A percentile compares a stretch with the other conserved stretches of the same genome.
phyloP scores from a whole-genome alignment of 2,329 filamentous ascomycete species.

The Colletotrichum sidae region DNA sequence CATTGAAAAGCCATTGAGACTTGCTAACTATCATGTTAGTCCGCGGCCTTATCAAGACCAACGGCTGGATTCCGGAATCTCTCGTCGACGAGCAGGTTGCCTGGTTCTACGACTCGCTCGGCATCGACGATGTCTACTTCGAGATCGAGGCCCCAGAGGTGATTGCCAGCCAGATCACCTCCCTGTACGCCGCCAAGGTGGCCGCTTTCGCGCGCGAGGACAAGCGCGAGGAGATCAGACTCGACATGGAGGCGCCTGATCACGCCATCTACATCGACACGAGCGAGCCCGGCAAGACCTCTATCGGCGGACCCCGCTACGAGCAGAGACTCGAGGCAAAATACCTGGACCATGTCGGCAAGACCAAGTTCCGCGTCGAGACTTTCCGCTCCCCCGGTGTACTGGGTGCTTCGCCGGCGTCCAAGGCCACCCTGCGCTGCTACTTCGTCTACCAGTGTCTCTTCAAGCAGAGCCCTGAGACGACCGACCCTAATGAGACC shows the following conservation, averaged over 20 bases:
- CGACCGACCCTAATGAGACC: conserved; percentile 82
- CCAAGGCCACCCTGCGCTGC: conserved; percentile 88
- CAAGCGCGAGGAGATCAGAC: conserved; percentile 91
- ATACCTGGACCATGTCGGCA: conserved; percentile 86
- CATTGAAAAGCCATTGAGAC: neutral
- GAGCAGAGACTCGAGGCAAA: conserved; percentile 95
- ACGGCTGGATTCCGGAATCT: conserved; percentile 86
- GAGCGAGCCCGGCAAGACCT: conserved; percentile 85
- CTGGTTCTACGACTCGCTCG: conserved; percentile 98
- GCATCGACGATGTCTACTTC: conserved; percentile 99
- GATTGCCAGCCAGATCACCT: conserved; percentile 94
- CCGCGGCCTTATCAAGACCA: conserved; percentile 81
- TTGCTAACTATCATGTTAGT: conserved; percentile 61
- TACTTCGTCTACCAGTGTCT: conserved; percentile 99
- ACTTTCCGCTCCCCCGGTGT: conserved; percentile 93
- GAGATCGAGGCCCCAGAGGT: conserved; percentile 87
- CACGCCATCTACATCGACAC: conserved; percentile 99
- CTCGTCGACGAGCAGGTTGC: conserved; percentile 87
- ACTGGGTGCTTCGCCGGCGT: conserved; percentile 73
- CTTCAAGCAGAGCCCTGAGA: conserved; percentile 80
- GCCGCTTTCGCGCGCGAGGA: conserved; percentile 93
- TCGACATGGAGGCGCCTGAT: conserved; percentile 94
- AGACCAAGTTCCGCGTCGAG: conserved; percentile 89
- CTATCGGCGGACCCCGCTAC: conserved; percentile 85
- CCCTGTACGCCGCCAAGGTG: conserved; percentile 95